Conservation (phyloP, 257 asterid genomes). For the Handroanthus guayacan region DNA sequence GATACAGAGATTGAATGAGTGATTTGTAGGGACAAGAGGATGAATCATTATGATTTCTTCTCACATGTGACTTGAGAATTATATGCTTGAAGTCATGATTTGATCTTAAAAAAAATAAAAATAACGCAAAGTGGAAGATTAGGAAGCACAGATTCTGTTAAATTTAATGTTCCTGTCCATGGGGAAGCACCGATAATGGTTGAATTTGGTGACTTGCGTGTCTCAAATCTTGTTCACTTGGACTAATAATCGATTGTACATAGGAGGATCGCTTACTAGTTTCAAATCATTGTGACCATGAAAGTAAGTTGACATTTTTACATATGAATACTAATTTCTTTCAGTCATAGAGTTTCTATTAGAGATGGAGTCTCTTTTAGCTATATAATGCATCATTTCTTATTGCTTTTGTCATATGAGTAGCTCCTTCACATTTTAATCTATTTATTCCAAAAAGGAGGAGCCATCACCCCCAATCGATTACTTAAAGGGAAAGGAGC, state of each 20-base stretch:
- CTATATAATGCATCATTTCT: constrained; percentile 5
- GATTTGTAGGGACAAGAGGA: neutral
- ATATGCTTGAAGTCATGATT: neutral
- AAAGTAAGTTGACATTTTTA: neutral
- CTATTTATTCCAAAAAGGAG: constrained; percentile 52
- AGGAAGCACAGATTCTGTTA: constrained; percentile 9
- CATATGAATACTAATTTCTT: neutral
- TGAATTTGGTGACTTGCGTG: neutral
- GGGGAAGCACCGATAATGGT: neutral
- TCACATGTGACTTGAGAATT: constrained; percentile 25
- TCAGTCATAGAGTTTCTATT: constrained; percentile 14
- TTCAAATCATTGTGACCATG: neutral
- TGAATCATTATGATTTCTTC: constrained; percentile 13
- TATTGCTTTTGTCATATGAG: constrained; percentile 22
- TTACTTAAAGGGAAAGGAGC: constrained; percentile 36
- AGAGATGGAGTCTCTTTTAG: neutral
- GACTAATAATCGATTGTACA: neutral
- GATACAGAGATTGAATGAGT: constrained; percentile 1
- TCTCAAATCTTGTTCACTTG: constrained; percentile 13
- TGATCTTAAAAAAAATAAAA: neutral
- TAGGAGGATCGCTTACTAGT: neutral
- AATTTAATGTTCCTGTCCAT: neutral
- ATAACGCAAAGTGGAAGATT: neutral
- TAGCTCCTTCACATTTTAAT: constrained; percentile 29
- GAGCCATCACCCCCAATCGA: neutral